Conservation (phyloP, 73 alveolate genomes). For the Paramecium bursaria region DNA sequence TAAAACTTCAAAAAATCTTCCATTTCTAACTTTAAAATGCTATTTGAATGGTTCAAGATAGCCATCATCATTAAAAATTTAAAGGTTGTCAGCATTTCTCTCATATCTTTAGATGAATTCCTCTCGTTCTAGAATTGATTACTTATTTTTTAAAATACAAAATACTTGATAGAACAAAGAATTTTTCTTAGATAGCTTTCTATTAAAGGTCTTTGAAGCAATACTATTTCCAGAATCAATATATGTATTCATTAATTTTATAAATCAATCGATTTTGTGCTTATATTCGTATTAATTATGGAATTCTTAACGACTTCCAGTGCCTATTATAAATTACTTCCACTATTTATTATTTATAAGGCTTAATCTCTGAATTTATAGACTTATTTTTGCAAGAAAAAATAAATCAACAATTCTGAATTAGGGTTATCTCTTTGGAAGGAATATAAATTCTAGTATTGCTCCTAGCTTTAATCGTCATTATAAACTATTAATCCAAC, state of each 20-base stretch:
- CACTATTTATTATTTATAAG: no score
- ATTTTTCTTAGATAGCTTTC: not conserved
- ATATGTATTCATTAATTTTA: slow-evolving; percentile 1
- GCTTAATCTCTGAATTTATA: no score
- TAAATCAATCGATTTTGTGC: no score
- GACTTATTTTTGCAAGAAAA: no score
- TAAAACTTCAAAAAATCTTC: slow-evolving; percentile 44
- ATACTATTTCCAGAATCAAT: slow-evolving; percentile 28
- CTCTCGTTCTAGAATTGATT: slow-evolving; percentile 10
- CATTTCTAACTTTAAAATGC: slow-evolving; percentile 66
- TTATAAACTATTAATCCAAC: no score
- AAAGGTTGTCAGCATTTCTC: slow-evolving; percentile 18
- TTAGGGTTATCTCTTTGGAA: no score
- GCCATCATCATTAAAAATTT: slow-evolving; percentile 47
- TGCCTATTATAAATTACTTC: no score
- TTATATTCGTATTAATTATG: no score
- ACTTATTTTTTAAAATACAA: not conserved
- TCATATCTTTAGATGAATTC: slow-evolving; percentile 18
- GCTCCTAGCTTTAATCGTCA: no score
- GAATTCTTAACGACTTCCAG: no score
- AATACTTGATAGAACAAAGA: slow-evolving; percentile 17
- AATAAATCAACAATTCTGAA: no score
- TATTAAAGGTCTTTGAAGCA: not conserved
- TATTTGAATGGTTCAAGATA: slow-evolving; percentile 48
- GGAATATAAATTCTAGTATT: no score